Conservation (phyloP, 179 eudicot species). For the Carnegiea gigantea region DNA sequence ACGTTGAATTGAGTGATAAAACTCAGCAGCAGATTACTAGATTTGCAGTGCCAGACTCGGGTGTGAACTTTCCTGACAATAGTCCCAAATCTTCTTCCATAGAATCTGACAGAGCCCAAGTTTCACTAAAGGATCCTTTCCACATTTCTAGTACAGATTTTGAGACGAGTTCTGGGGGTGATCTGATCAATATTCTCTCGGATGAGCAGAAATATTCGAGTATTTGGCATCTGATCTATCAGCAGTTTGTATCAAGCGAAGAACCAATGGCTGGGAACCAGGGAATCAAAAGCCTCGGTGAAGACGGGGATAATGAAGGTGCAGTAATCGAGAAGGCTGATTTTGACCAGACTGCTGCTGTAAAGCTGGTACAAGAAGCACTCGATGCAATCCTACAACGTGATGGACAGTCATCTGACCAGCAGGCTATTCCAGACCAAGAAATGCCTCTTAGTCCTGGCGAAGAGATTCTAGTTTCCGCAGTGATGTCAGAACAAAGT, state of each 20-base stretch:
- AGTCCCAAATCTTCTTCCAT: slow-evolving; percentile 1
- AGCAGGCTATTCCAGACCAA: slow-evolving; percentile 35
- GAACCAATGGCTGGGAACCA: slow-evolving; percentile 14
- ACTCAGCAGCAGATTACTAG: slow-evolving; percentile 14
- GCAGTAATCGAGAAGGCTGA: slow-evolving; percentile 22
- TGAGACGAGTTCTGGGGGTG: slow-evolving; percentile 21
- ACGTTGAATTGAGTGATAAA: slow-evolving; percentile 12
- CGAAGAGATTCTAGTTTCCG: slow-evolving; percentile 17
- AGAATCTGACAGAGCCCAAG: slow-evolving; percentile 13
- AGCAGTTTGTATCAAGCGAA: slow-evolving; percentile 50
- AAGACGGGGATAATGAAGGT: slow-evolving; percentile 18
- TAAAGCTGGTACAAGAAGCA: slow-evolving; percentile 72
- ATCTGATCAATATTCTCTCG: slow-evolving; percentile 31
- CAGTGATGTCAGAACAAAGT: slow-evolving; percentile 21
- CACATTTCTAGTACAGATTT: slow-evolving; percentile 18
- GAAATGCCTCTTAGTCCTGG: slow-evolving; percentile 11
- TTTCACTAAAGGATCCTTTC: neutral
- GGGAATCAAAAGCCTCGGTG: slow-evolving; percentile 5
- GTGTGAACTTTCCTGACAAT: slow-evolving; percentile 6
- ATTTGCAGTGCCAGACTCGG: slow-evolving; percentile 14
- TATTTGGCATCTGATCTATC: slow-evolving; percentile 79
- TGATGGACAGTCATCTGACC: slow-evolving; percentile 53
- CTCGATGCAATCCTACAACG: slow-evolving; percentile 60
- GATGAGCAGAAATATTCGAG: slow-evolving; percentile 59
- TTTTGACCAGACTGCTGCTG: slow-evolving; percentile 37